phyloP scores from a whole-genome alignment of 495 filamentous ascomycete species.

The Achaetomiella virescens region DNA sequence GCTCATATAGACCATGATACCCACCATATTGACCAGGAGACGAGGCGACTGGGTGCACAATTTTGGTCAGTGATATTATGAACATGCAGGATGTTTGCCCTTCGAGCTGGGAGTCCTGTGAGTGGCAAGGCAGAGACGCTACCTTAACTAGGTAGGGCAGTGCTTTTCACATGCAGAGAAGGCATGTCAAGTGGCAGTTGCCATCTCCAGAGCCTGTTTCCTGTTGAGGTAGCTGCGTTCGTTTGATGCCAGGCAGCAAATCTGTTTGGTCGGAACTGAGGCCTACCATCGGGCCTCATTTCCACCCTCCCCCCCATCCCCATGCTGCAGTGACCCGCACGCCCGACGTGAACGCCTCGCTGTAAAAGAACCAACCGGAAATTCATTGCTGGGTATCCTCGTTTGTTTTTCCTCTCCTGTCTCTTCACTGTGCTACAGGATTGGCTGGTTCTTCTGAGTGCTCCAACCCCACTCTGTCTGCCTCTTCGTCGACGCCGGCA shows the following conservation, averaged over 20 bases:
- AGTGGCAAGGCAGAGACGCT: no score
- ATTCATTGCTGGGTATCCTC: neutral
- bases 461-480: neutral
- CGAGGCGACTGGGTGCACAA: neutral
- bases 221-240: no score
- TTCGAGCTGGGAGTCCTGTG: no score
- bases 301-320: no score
- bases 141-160: no score
- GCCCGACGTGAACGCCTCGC: neutral
- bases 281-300: neutral
- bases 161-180: neutral
- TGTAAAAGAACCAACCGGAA: neutral
- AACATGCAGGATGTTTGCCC: no score
- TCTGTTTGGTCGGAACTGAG: neutral
- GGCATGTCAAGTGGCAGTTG: no score
- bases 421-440: no score
- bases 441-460: no score
- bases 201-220: no score
- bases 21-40: neutral
- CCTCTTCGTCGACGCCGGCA: neutral
- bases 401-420: neutral
- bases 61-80: neutral
- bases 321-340: no score
- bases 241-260: neutral
- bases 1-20: constrained; percentile 16